Evolutionary conservation across 805 yeast genomes (phyloP).

Genomic region (Hanseniaspora mollemarum): DNA sequence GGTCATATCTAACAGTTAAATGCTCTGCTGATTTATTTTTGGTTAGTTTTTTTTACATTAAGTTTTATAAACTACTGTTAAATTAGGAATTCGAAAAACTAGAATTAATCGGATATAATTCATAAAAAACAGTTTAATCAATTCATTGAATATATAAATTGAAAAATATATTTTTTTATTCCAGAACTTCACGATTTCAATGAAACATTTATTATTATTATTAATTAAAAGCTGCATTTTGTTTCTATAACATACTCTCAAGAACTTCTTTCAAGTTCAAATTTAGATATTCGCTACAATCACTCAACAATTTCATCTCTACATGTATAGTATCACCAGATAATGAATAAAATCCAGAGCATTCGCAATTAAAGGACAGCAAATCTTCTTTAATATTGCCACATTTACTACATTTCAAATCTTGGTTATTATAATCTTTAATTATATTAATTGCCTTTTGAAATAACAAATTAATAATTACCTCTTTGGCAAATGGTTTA

Average conservation of each 20-base stretch:
- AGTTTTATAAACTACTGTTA: too few species aligned
- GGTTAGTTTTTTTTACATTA: too few species aligned
- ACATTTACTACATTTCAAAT: constrained; percentile 71
- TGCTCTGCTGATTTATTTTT: too few species aligned
- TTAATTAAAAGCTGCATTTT: too few species aligned
- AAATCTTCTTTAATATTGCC: constrained; percentile 52
- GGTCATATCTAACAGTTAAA: too few species aligned
- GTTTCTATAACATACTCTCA: not conserved
- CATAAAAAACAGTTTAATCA: too few species aligned
- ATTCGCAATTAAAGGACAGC: constrained; percentile 63
- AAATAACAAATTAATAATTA: constrained; percentile 69
- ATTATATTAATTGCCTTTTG: constrained; percentile 46
- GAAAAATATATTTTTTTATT: too few species aligned
- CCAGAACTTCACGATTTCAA: too few species aligned
- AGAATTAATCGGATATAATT: too few species aligned
- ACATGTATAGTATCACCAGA: not conserved
- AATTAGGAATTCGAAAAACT: too few species aligned
- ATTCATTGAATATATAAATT: too few species aligned
- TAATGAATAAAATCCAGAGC: constrained; percentile 52
- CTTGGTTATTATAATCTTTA: constrained; percentile 63
- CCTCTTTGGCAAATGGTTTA: constrained; percentile 49
- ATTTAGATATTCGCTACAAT: constrained; percentile 5
- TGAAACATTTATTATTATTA: too few species aligned
- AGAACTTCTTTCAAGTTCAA: not conserved
- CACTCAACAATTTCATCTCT: not conserved